Conservation (phyloP, 1,139 yeast genomes). For the Saccharomyces hybrid region DNA sequence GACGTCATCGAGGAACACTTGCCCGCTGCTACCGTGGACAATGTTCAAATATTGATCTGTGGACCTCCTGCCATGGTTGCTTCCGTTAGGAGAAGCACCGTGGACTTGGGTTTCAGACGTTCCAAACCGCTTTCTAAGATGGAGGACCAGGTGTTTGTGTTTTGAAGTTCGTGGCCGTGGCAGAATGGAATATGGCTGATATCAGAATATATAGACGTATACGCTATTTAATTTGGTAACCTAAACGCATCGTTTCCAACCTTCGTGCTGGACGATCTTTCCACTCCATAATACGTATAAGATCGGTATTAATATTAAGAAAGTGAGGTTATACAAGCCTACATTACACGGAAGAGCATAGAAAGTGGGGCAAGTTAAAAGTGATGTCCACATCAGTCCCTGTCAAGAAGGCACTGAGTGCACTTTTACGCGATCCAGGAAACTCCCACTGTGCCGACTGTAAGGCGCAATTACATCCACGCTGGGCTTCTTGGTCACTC, state of each 20-base stretch:
- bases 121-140: constrained; percentile 87
- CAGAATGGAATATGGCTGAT: too few species aligned
- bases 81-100: constrained; percentile 75
- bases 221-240: neutral
- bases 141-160: constrained; percentile 88
- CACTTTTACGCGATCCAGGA: constrained; percentile 63
- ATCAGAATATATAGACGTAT: neutral
- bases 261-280: constrained; percentile 1
- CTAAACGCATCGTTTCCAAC: neutral
- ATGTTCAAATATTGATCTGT: constrained; percentile 70
- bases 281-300: neutral
- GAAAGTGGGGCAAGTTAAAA: neutral
- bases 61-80: constrained; percentile 92
- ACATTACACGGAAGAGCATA: too few species aligned
- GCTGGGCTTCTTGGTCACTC: constrained; percentile 97
- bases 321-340: too few species aligned
- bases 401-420: constrained; percentile 49
- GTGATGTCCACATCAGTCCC: constrained; percentile 21
- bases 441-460: constrained; percentile 88
- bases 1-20: constrained; percentile 62
- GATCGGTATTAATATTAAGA: neutral
- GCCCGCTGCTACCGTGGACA: constrained; percentile 45
- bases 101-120: constrained; percentile 69
- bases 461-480: constrained; percentile 78
- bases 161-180: constrained; percentile 34